Evolutionary conservation across 352 stramenopile species (phyloP), one percentile per base, ranked within the genome.

Genomic region (Thalassiosira mediterranea): DNA sequence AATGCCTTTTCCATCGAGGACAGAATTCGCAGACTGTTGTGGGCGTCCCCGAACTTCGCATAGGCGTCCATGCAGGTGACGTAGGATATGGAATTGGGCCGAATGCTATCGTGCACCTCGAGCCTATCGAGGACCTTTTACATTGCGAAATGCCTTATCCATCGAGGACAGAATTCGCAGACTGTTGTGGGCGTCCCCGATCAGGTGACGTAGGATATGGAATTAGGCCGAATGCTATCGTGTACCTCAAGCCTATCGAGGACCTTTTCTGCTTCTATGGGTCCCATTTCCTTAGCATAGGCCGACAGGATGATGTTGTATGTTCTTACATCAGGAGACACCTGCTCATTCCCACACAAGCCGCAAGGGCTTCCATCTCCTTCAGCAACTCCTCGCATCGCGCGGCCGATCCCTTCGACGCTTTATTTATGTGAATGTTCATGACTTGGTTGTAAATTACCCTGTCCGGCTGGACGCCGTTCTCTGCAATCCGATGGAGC

Each of bases 391-490:
- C 46, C 40, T 80, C 71, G 15, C 53, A 67, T 21, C 47, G 21
- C 21, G 65, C 38, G 10, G 71, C 42, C 48, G 71, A 70, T 70
- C 63, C 71, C 37, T 28, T 58, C 4, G 49, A 63, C 19, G 58
- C 69, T 26, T 52, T 59, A 56, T 72, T 78, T 29, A 37, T 61
- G 23, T 78, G 65, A 63, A 78, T 59, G 51, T 72, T 72, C 17
- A 78, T 65, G 1, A 78, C 52, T 47, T 78, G 69, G 42, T 78
- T 66, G 59, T 61, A 78, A 54, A 78, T 65, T 40, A 78, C 52
- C 28, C 52, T 78, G 21, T 78, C 69, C 26, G 69, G 69, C 17
- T 40, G 15, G 38, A 76, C 56, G 8, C 49, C 37, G 13, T 67
- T 46, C 11, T 46, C 38, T 23, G 26, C 65, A 25, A 78, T 29